A percentile compares a stretch with the other conserved stretches of the same genome.
phyloP scores from a whole-genome alignment of 805 yeast species.

The Candida ipomoeae region DNA sequence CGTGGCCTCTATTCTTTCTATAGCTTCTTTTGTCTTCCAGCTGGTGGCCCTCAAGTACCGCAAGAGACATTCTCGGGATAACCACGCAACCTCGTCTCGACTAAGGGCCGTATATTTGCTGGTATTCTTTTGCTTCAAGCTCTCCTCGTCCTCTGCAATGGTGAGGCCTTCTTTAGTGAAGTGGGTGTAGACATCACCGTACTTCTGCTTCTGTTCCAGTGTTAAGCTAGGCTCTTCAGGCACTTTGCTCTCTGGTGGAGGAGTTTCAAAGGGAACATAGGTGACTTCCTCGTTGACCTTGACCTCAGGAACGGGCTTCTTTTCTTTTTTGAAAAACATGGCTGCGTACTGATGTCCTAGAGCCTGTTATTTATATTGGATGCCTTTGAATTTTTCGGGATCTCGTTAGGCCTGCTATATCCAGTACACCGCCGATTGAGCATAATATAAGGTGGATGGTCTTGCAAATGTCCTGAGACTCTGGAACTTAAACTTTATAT shows the following conservation, averaged over 20 bases:
- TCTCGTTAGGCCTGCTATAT: too few species aligned
- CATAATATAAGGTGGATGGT: too few species aligned
- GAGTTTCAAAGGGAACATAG: slow-evolving; percentile 49
- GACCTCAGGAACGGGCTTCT: slow-evolving; percentile 6
- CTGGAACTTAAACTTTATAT: too few species aligned
- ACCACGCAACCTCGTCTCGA: slow-evolving; percentile 77
- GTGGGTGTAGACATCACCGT: slow-evolving; percentile 56
- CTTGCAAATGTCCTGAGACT: too few species aligned
- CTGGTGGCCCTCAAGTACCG: slow-evolving; percentile 92
- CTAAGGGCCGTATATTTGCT: slow-evolving; percentile 26
- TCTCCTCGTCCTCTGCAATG: slow-evolving; percentile 49
- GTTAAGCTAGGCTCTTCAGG: slow-evolving; percentile 52
- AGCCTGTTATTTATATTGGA: background rate
- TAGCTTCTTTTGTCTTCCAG: slow-evolving; percentile 74
- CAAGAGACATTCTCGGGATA: slow-evolving; percentile 84
- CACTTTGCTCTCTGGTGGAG: slow-evolving; percentile 44
- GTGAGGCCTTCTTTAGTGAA: slow-evolving; percentile 51
- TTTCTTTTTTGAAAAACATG: slow-evolving; percentile 16
- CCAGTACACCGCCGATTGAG: too few species aligned
- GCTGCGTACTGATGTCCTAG: background rate
- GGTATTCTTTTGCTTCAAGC: slow-evolving; percentile 36
- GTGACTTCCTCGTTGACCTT: slow-evolving; percentile 17
- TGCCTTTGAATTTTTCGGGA: background rate
- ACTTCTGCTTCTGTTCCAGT: slow-evolving; percentile 55
- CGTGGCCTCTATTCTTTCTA: slow-evolving; percentile 69